These are phyloP conservation scores for Reutealis trisperma DNA, from an alignment of 345 rosid genomes.

Conservation along the genomic window DNA sequence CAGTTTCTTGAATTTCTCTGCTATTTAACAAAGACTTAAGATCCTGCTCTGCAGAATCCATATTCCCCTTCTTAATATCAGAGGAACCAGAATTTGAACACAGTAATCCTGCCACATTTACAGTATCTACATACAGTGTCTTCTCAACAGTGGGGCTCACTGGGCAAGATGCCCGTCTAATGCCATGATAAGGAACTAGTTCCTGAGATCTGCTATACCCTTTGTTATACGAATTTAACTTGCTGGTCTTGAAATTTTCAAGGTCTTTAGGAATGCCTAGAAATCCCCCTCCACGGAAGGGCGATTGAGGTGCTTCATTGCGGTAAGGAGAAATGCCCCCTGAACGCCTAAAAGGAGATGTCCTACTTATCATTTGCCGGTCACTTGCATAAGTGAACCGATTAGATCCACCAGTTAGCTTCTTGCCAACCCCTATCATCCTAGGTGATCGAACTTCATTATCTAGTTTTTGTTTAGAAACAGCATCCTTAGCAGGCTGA, in stretches of 20 bases:
- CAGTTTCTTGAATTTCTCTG: constrained; percentile 26
- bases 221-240: constrained; percentile 31
- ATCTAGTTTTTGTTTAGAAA: constrained; percentile 37
- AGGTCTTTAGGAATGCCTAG: constrained; percentile 61
- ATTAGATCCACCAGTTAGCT: constrained; percentile 42
- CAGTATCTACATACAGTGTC: constrained; percentile 64
- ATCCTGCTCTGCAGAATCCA: constrained; percentile 19
- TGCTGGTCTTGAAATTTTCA: constrained; percentile 43
- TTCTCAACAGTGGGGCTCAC: constrained; percentile 56
- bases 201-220: constrained; percentile 55
- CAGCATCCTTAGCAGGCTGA: constrained; percentile 50
- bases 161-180: constrained; percentile 37
- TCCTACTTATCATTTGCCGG: constrained; percentile 33
- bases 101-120: constrained; percentile 36
- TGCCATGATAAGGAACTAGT: constrained; percentile 27
- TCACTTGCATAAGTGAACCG: constrained; percentile 42
- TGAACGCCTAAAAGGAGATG: constrained; percentile 60
- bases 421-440: constrained; percentile 38
- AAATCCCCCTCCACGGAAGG: constrained; percentile 47
- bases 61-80: constrained; percentile 20
- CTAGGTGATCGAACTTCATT: constrained; percentile 44
- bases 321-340: constrained; percentile 55
- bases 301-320: constrained; percentile 52
- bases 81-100: constrained; percentile 32
- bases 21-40: constrained; percentile 17